Percentiles rank a stretch among this genome's conserved stretches.
Evolutionary conservation across 2,329 filamentous ascomycete genomes (phyloP).

Genomic region (Allantophomopsis cytisporea): DNA sequence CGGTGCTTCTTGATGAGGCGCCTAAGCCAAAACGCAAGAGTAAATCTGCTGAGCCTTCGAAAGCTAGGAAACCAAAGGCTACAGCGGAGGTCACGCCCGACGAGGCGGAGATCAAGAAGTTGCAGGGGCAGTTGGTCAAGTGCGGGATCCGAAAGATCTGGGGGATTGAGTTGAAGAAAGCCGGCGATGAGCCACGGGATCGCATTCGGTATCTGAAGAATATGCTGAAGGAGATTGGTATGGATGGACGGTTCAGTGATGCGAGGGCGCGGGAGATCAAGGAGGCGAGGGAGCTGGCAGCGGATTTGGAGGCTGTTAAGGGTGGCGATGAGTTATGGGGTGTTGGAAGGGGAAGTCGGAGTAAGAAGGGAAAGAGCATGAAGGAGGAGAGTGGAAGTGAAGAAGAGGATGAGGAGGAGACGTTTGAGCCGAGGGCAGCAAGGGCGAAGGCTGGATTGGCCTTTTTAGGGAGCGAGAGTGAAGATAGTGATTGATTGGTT

Average conservation of each 20-base stretch:
- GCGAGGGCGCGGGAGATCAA: constrained; percentile 79
- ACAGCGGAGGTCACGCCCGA: constrained; percentile 37
- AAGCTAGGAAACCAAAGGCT: constrained; percentile 26
- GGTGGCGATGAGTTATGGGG: constrained; percentile 77
- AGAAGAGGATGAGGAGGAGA: constrained; percentile 9
- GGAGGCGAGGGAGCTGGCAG: constrained; percentile 70
- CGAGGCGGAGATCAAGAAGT: constrained; percentile 70
- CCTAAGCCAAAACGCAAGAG: constrained; percentile 37
- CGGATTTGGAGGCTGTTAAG: constrained; percentile 73
- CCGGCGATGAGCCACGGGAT: constrained; percentile 53
- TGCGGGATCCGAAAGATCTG: constrained; percentile 91
- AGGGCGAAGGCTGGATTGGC: constrained; percentile 2
- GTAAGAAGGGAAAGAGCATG: constrained; percentile 17
- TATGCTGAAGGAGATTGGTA: constrained; percentile 72
- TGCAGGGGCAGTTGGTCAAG: constrained; percentile 77
- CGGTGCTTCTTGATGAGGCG: constrained; percentile 66
- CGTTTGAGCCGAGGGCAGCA: constrained; percentile 15
- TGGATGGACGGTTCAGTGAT: constrained; percentile 78
- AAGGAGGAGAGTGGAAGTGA: constrained; percentile 24
- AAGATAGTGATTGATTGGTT: constrained; percentile 23
- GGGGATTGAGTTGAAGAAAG: constrained; percentile 70
- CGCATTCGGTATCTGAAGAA: constrained; percentile 73
- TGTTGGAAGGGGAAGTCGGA: constrained; percentile 20
- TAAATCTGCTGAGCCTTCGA: constrained; percentile 18
- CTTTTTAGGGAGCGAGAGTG: constrained; percentile 23